phyloP scores from a whole-genome alignment of 345 rosid species.

The Barbarea vulgaris region DNA sequence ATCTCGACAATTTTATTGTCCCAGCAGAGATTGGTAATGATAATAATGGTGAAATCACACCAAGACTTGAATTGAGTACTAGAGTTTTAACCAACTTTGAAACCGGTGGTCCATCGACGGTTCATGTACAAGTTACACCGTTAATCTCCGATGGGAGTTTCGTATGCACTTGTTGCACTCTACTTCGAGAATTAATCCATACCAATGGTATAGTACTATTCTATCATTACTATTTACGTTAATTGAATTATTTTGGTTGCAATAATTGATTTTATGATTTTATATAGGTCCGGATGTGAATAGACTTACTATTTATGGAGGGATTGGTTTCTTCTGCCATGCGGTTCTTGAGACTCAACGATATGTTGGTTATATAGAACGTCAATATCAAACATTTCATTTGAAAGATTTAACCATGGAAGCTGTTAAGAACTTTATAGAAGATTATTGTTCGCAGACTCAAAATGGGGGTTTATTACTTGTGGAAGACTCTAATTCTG shows the following conservation, averaged over 20 bases:
- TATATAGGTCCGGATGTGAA: not conserved
- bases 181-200: conserved; percentile 20
- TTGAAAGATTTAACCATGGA: not conserved
- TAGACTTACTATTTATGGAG: conserved; percentile 14
- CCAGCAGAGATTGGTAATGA: conserved; percentile 9
- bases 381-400: not conserved
- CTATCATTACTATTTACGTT: not conserved
- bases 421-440: not conserved
- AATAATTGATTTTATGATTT: not conserved
- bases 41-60: not conserved
- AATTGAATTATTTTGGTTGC: not conserved
- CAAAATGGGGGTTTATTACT: not conserved
- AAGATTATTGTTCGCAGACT: conserved; percentile 4
- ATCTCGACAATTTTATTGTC: not conserved
- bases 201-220: not conserved
- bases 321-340: conserved; percentile 31
- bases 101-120: conserved; percentile 14
- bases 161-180: conserved; percentile 20
- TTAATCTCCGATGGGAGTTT: not conserved
- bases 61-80: conserved; percentile 21
- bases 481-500: not conserved
- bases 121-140: not conserved
- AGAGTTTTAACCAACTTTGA: conserved; percentile 9
- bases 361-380: not conserved
- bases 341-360: conserved; percentile 5